These are phyloP conservation scores for Phytophthora parvispora DNA, from an alignment of 352 stramenopile species.

Conservation along the genomic window DNA sequence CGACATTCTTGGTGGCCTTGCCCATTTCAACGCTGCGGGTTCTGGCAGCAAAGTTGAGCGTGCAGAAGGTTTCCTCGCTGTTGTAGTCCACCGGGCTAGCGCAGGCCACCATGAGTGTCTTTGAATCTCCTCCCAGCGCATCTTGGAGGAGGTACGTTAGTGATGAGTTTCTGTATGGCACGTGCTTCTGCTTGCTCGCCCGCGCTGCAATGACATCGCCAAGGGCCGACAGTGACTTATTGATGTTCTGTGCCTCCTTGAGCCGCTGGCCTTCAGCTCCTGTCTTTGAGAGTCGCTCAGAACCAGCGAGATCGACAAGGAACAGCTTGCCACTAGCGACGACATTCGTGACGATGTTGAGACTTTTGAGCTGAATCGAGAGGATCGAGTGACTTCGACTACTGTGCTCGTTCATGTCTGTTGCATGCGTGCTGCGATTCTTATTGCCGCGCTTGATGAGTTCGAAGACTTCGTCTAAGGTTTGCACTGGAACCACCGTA, in stretches of 20 bases:
- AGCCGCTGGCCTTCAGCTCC: slow-evolving; percentile 86
- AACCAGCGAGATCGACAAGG: slow-evolving; percentile 92
- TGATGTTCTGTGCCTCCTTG: slow-evolving; percentile 96
- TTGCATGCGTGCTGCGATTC: slow-evolving; percentile 87
- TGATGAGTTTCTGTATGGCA: slow-evolving; percentile 96
- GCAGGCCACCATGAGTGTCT: slow-evolving; percentile 96
- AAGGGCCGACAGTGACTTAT: slow-evolving; percentile 96
- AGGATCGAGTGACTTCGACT: slow-evolving; percentile 91
- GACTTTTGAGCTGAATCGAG: slow-evolving; percentile 87
- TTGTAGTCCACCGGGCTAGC: slow-evolving; percentile 93
- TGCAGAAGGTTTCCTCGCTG: slow-evolving; percentile 93
- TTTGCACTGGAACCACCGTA: slow-evolving; percentile 78
- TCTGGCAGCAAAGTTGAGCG: slow-evolving; percentile 93
- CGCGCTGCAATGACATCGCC: slow-evolving; percentile 97
- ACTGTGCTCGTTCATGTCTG: slow-evolving; percentile 93
- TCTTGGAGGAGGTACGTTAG: slow-evolving; percentile 96
- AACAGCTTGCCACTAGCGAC: slow-evolving; percentile 86
- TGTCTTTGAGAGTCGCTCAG: slow-evolving; percentile 92
- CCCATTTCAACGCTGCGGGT: slow-evolving; percentile 92
- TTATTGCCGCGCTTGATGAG: slow-evolving; percentile 90
- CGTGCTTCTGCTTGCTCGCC: slow-evolving; percentile 91
- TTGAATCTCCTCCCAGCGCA: slow-evolving; percentile 92
- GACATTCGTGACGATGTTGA: slow-evolving; percentile 81
- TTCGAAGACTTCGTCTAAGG: slow-evolving; percentile 87
- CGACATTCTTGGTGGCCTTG: slow-evolving; percentile 89